Evolutionary conservation across 805 yeast genomes (phyloP).

Genomic region (Candida tammaniensis): DNA sequence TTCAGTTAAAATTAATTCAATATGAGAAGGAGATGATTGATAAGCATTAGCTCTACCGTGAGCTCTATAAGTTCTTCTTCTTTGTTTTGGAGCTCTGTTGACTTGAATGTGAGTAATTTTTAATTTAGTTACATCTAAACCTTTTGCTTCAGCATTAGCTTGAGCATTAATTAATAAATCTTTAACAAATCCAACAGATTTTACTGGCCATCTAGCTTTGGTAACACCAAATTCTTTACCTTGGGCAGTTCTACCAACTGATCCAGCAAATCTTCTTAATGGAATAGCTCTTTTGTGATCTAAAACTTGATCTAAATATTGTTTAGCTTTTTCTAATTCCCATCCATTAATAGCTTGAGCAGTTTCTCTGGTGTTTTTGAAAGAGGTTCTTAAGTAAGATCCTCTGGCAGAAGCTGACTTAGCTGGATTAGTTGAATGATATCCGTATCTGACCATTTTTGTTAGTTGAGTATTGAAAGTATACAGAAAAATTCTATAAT

Average conservation of each 20-base stretch:
- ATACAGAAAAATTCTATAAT: slow-evolving; percentile 1
- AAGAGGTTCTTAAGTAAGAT: slow-evolving; percentile 97
- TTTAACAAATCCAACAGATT: slow-evolving; percentile 93
- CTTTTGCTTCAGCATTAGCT: slow-evolving; percentile 98
- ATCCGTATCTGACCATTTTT: slow-evolving; percentile 98
- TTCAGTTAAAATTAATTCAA: slow-evolving; percentile 95
- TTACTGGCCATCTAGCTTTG: slow-evolving; percentile 99
- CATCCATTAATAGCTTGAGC: slow-evolving; percentile 98
- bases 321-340: slow-evolving; percentile 94
- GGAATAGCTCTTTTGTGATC: slow-evolving; percentile 99
- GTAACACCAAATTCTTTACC: slow-evolving; percentile 99
- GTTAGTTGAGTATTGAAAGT: background rate
- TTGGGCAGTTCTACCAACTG: slow-evolving; percentile 99
- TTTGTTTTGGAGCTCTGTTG: slow-evolving; percentile 99
- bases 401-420: slow-evolving; percentile 99
- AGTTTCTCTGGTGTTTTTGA: slow-evolving; percentile 99
- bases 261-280: slow-evolving; percentile 95
- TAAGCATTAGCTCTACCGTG: slow-evolving; percentile 99
- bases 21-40: slow-evolving; percentile 99
- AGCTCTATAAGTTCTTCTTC: slow-evolving; percentile 99
- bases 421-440: slow-evolving; percentile 98
- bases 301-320: slow-evolving; percentile 91
- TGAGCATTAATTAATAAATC: slow-evolving; percentile 96
- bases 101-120: slow-evolving; percentile 98
- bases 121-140: slow-evolving; percentile 92